Base-by-base conservation (phyloP, 164 flowering plant species). In the Berberis thunbergii region DNA sequence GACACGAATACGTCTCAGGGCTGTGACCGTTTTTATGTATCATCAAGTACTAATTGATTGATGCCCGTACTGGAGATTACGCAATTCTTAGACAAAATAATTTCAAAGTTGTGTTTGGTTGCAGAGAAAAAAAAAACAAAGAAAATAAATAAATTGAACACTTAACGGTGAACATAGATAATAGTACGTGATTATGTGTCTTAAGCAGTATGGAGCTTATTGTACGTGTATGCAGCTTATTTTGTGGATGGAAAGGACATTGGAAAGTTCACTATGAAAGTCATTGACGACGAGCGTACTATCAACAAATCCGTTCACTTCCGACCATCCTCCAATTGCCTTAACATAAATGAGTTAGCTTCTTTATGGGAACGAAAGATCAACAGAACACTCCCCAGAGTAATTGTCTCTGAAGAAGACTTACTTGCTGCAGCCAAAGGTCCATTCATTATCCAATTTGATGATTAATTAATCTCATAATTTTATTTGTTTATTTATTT, bases 241-340 rank as follows among this genome's bases (percentile, higher is more conserved):
- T 87, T 87, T 61, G 83, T 87, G 0, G 86, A 77, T 0, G 94
- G 94, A 38, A 67, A 67, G 6, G 90, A 87, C 54, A 87, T 87
- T 52, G 94, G 94, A 49, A 85, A 81, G 55, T 83, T 87, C 67
- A 87, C 89, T 0, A 69, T 84, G 60, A 83, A 74, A 72, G 64
- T 71, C 0, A 63, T 66, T 0, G 83, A 76, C 13, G 93, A 84
- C 41, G 43, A 41, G 3, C 72, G 85, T 52, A 72, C 90, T 4
- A 48, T 83, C 8, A 82, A 83, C 77, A 85, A 78, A 63, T 56
- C 61, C 0, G 73, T 87, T 11, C 94, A 87, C 71, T 87, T 87
- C 39, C 65, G 87, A 44, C 90, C 94, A 0, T 0, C 72, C 26
- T 52, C 42, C 72, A 87, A 87, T 56, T 73, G 45, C 13, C 73